phyloP scores from a whole-genome alignment of 1,284 basidiomycete genomes.

The Filobasidium uniguttulatum region DNA sequence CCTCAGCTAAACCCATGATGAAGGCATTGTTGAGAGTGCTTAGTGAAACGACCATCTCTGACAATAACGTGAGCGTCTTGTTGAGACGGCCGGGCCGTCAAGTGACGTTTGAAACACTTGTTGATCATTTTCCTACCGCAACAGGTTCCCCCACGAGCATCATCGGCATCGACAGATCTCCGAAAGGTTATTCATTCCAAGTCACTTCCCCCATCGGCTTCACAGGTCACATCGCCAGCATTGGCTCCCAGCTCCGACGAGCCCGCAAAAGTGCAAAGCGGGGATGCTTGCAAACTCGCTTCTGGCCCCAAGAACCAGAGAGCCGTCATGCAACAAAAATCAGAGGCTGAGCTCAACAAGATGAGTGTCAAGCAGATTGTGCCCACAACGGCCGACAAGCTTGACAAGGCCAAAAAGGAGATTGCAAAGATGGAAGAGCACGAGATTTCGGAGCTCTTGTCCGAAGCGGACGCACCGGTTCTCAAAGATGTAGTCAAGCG shows the following conservation, averaged over 20 bases:
- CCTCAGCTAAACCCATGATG: slow-evolving; percentile 7
- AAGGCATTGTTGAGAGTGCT: slow-evolving; percentile 5
- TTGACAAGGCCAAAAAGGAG: not conserved
- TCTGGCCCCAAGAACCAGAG: not conserved
- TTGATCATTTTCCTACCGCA: too few species aligned
- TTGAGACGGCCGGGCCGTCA: not conserved
- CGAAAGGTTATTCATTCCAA: too few species aligned
- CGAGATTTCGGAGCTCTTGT: not conserved
- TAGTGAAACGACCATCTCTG: slow-evolving; percentile 2
- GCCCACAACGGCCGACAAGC: not conserved
- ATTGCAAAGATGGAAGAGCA: not conserved
- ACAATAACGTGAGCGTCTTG: not conserved
- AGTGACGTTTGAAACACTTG: not conserved
- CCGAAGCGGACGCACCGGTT: not conserved
- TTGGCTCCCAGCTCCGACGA: too few species aligned
- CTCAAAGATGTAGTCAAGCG: not conserved
- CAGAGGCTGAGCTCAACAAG: not conserved
- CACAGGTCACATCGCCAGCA: too few species aligned
- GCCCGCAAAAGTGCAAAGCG: too few species aligned
- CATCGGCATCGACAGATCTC: too few species aligned
- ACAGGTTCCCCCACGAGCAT: too few species aligned
- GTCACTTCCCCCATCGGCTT: too few species aligned
- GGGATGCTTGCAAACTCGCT: too few species aligned
- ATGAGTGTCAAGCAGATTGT: not conserved
- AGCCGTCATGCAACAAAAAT: not conserved